Evolutionary conservation across 140 eudicot genomes (phyloP), one percentile per base, ranked within the genome.

Genomic region (Senecio squalidus): DNA sequence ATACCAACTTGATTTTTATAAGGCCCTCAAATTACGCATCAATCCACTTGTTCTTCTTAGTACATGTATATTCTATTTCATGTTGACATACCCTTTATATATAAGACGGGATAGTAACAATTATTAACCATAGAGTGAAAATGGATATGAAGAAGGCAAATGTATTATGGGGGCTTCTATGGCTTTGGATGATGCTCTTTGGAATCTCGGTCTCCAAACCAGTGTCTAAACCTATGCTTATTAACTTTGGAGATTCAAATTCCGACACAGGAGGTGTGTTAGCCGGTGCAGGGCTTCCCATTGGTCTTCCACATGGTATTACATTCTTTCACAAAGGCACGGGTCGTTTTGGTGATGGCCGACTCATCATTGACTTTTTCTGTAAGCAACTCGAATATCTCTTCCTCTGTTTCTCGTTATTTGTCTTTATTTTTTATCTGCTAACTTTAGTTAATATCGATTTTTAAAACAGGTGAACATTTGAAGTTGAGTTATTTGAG

Each of bases 321-420:
- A 79, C 78, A 9, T 82, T 74, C 78, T 82, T 82, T 66, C 77
- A 78, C 39, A 54, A 25, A 51, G 78, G 77, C 31, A 62, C 89
- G 44, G 84, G 89, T 23, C 80, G 89, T 33, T 62, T 79, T 28
- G 82, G 82, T 13, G 79, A 82, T 48, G 89, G 89, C 47, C 71
- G 84, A 16, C 79, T 82, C 38, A 64, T 78, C 54, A 18, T 82
- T 27, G 89, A 82, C 68, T 74, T 82, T 70, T 59, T 82, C 50
- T 59, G 84, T 82, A 68, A 53, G 68, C n/a, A n/a, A n/a, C n/a
- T 61, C 54, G 15, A 26, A 60, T 30, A 26, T 47, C 62, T 41
- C 44, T 17, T 43, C 39, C 46, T 54, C 24, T 22, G 7, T 5
- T 31, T 52, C 41, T 45, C 36, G 36, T 21, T 15, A 14, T 17